Base-by-base conservation (phyloP, 2,329 filamentous ascomycete species). In the Trichoderma oligosporum region DNA sequence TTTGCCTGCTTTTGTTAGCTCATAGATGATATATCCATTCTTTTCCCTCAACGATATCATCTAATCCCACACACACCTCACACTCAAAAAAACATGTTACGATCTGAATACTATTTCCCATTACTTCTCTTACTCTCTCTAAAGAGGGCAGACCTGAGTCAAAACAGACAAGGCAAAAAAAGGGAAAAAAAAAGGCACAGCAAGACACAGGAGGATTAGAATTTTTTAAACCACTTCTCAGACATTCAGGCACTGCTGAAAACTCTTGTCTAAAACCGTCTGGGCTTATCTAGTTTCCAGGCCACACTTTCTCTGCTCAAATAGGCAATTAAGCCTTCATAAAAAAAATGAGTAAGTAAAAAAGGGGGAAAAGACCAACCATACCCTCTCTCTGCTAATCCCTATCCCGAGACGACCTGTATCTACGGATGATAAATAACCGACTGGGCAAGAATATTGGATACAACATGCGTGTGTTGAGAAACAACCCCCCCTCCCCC, bases 391-490 rank as follows among this genome's bases (percentile, higher is more conserved):
- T n/a, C 39, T 52, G 46, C 46, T 36, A 36, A 33, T 51, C 55
- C 36, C 42, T 22, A 42, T 57, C 39, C 54, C 53, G 48, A 27
- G 33, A 53, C 46, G 39, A 33, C 38, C 41, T 42, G 20, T 44
- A 39, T 59, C 44, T 59, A 56, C 42, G 31, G 44, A 56, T 33
- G 56, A 33, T 46, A 22, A 33, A 52, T 44, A 36, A 38, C 42
- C 22, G 51, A 38, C 24, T 49, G 44, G n/a, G 22, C 18, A 35
- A 44, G 35, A 33, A 14, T 44, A 14, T 27, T 27, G 31, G 33
- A 56, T 27, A 35, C n/a, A 22, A 49, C 48, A 46, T 55, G 27
- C 39, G 27, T 49, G 38, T 39, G 24, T 54, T 36, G 44, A 47
- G 12, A n/a, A n/a, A n/a, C n/a, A n/a, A n/a, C n/a, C n/a, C n/a